phyloP scores from a whole-genome alignment of 2,329 filamentous ascomycete species.

The Fusarium oxysporum region DNA sequence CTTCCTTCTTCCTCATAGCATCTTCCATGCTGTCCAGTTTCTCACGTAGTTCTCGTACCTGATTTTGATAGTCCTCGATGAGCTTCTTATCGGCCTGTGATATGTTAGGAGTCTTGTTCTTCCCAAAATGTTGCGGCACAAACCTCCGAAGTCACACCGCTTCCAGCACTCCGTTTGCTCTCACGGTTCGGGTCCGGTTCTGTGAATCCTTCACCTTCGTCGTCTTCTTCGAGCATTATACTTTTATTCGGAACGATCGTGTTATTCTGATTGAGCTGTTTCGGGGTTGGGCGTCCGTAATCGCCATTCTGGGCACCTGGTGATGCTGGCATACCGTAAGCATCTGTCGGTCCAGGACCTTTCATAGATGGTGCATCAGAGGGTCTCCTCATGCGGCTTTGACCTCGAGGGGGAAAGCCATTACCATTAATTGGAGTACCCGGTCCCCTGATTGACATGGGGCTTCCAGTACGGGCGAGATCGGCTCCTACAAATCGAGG shows the following conservation, averaged over 20 bases:
- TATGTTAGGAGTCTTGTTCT: slow-evolving; percentile 30
- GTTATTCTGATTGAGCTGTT: slow-evolving; percentile 88
- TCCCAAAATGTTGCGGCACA: slow-evolving; percentile 24
- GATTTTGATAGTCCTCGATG: slow-evolving; percentile 82
- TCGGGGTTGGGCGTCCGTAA: slow-evolving; percentile 81
- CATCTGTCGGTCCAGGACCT: slow-evolving; percentile 56
- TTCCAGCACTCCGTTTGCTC: slow-evolving; percentile 49
- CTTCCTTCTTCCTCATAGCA: slow-evolving; percentile 76
- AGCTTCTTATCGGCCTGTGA: slow-evolving; percentile 73
- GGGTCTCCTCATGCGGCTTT: slow-evolving; percentile 66
- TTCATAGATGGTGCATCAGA: slow-evolving; percentile 73
- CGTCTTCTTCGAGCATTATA: slow-evolving; percentile 96
- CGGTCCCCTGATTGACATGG: slow-evolving; percentile 72
- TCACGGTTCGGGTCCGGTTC: slow-evolving; percentile 46
- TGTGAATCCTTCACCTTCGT: slow-evolving; percentile 74
- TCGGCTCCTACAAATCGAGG: slow-evolving; percentile 81
- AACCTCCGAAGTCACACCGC: slow-evolving; percentile 54
- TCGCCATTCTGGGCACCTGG: slow-evolving; percentile 70
- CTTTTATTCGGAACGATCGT: slow-evolving; percentile 98
- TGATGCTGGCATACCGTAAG: slow-evolving; percentile 68
- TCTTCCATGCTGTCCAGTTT: slow-evolving; percentile 80
- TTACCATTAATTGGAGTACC: slow-evolving; percentile 72
- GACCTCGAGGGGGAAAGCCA: slow-evolving; percentile 62
- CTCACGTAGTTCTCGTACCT: slow-evolving; percentile 79
- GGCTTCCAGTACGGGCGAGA: slow-evolving; percentile 75